Evolutionary conservation across 345 rosid species (phyloP).

Genomic region (Boechera divaricarpa): DNA sequence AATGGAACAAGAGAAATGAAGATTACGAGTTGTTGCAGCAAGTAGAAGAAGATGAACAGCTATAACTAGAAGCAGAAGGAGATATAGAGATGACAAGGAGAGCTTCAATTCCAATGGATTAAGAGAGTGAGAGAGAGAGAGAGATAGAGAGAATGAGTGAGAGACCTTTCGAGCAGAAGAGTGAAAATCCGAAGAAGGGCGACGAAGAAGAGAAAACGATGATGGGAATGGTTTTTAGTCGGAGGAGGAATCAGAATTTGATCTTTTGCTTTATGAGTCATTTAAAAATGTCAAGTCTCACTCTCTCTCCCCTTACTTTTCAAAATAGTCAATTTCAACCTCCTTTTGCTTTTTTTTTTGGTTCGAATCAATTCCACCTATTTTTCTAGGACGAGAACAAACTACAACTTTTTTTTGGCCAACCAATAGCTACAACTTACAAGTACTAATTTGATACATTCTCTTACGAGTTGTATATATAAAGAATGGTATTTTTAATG

Average conservation of each 20-base stretch:
- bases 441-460: not conserved
- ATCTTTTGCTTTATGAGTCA: slow-evolving; percentile 27
- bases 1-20: slow-evolving; percentile 22
- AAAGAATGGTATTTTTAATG: not conserved
- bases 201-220: slow-evolving; percentile 30
- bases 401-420: not conserved
- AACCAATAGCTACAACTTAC: not conserved
- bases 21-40: slow-evolving; percentile 26
- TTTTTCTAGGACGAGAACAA: too few relatives aligned
- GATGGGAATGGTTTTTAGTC: slow-evolving; percentile 25
- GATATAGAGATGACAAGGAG: not conserved
- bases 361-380: slow-evolving; percentile 22
- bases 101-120: not conserved
- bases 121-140: too few relatives aligned
- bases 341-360: not conserved
- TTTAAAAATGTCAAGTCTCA: not conserved
- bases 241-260: slow-evolving; percentile 38
- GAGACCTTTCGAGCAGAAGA: slow-evolving; percentile 47
- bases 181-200: slow-evolving; percentile 47
- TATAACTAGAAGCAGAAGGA: slow-evolving; percentile 1
- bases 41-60: slow-evolving; percentile 7
- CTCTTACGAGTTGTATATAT: not conserved
- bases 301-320: slow-evolving; percentile 18
- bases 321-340: slow-evolving; percentile 25
- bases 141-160: not conserved